Base-by-base conservation (phyloP, 75 land plant genomes). In the Ceratopteris richardii region DNA sequence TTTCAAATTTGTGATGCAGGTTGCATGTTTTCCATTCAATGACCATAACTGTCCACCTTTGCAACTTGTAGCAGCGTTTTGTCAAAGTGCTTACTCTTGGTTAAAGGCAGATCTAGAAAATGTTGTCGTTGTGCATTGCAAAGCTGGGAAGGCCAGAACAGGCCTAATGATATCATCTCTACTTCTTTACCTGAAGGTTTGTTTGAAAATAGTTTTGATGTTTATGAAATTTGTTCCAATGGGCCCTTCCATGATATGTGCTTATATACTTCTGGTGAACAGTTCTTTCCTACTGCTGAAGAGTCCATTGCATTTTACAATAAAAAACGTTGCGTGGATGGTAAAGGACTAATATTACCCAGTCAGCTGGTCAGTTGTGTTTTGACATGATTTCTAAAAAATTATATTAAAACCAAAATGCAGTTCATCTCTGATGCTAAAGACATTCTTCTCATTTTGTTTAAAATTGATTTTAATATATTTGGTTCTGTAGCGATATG, bases 111-210 rank as follows among this genome's bases (percentile, higher is more conserved):
- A 95, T 62, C 85, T 90, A 36, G 99, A 86, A 58, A 95, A 95
- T 82, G 99, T 95, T 18, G 99, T 95, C 13, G 99, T 90, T 55
- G 99, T 95, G 65, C 99, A 95, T 65, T 95, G 99, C 57, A 95
- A 95, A 66, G 96, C 99, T 53, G 99, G 99, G 26, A 95, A 86
- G 88, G 99, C 88, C 2, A 79, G 99, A 59, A 95, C 99, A 59
- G 99, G 99, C 26, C 73, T 95, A 26, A 95, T 95, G 99, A 90
- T 95, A 54, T 86, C 97, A 18, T 83, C 88, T 62, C 92, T 95
- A 60, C 88, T 95, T 44, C 75, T 95, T 23, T 95, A 65, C 58
- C 77, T 95, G 54, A 95, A 95, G 85, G 99, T 95, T 37, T 67
- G 17, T 23, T 11, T n/a, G n/a, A n/a, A n/a, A n/a, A n/a, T n/a